phyloP scores from a whole-genome alignment of 148 eudicot genomes.

The Vaccinium corymbosum region DNA sequence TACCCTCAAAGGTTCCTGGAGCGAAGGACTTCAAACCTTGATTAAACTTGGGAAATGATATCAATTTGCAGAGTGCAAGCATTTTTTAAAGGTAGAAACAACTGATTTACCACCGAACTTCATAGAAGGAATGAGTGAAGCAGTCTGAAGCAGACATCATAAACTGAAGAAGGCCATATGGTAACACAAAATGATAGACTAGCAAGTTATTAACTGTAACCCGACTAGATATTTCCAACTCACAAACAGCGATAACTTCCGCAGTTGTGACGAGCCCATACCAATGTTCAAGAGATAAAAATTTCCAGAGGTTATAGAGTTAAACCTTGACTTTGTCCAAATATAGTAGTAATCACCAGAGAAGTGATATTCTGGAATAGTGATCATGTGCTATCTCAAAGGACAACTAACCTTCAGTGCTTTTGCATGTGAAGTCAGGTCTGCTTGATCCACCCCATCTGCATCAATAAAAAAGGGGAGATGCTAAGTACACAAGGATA shows the following conservation, averaged over 20 bases:
- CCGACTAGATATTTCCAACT: background rate
- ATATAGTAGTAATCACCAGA: background rate
- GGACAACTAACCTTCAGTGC: conserved; percentile 75
- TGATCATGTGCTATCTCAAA: background rate
- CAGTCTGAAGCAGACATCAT: background rate
- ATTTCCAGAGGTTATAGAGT: background rate
- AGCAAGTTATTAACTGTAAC: background rate
- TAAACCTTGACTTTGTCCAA: background rate
- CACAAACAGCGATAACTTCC: background rate
- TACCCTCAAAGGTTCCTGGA: no score
- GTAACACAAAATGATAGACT: background rate
- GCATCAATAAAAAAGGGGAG: conserved; percentile 24
- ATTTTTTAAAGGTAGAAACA: background rate
- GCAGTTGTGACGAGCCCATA: background rate
- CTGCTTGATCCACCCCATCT: conserved; percentile 99
- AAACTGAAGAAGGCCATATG: background rate
- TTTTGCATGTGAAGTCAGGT: conserved; percentile 96
- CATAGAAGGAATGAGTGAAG: background rate
- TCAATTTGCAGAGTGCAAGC: background rate
- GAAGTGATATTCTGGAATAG: background rate
- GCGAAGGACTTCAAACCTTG: no score
- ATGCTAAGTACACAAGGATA: background rate
- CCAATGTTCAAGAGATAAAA: background rate
- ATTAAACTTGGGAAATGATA: background rate
- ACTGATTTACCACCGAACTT: background rate